Evolutionary conservation across 148 eudicot genomes (phyloP).

Genomic region (Camellia granthamiana): DNA sequence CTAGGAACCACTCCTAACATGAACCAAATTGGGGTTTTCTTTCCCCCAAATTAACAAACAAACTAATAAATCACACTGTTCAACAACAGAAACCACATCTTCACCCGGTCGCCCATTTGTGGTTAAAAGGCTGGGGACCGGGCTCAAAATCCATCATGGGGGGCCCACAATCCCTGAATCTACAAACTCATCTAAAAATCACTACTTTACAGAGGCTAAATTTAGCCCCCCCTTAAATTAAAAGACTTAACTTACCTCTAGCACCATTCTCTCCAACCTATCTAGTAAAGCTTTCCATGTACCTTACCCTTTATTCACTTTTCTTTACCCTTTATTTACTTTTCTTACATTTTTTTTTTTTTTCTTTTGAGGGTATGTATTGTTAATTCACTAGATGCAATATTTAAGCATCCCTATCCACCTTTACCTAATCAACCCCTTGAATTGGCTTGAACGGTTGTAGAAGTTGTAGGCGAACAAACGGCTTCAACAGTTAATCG

Average conservation of each 20-base stretch:
- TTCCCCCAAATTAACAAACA: conserved; percentile 21
- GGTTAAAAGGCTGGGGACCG: conserved; percentile 18
- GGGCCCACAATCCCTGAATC: background rate
- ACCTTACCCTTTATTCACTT: background rate
- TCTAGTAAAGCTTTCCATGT: conserved; percentile 10
- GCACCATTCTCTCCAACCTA: conserved; percentile 3
- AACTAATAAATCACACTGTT: conserved; percentile 8
- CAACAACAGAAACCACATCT: background rate
- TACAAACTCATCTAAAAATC: conserved; percentile 7
- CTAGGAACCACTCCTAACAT: conserved; percentile 33
- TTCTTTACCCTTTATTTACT: background rate
- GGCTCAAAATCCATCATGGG: conserved; percentile 10
- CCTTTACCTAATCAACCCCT: conserved; percentile 20
- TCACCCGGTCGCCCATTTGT: conserved; percentile 8
- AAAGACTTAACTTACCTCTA: conserved; percentile 1
- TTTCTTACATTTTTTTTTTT: background rate
- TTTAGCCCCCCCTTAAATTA: conserved; percentile 13
- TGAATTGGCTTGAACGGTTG: conserved; percentile 18
- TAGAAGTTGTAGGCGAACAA: conserved; percentile 42
- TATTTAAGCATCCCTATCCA: background rate
- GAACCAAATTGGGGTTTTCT: conserved; percentile 24
- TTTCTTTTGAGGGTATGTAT: conserved; percentile 12
- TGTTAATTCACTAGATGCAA: background rate
- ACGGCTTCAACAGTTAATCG: conserved; percentile 79
- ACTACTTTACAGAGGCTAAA: conserved; percentile 3